phyloP scores from a whole-genome alignment of 805 yeast species.

The Ogataea saltuana region DNA sequence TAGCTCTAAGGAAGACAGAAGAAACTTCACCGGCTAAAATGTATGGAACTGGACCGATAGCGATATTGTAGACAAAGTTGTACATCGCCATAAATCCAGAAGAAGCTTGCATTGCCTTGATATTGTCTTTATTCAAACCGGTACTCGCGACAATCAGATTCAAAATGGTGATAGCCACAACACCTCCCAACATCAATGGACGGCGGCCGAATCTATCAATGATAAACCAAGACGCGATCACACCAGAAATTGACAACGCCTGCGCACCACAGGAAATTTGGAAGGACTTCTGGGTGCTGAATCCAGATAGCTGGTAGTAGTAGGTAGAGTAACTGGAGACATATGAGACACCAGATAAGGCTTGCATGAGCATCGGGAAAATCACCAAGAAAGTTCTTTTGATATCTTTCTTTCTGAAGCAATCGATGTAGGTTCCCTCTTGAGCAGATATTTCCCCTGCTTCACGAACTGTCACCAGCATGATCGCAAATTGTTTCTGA shows the following conservation, averaged over 20 bases:
- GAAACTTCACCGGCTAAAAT: slow-evolving; percentile 40
- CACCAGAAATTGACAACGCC: slow-evolving; percentile 34
- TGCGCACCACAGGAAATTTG: slow-evolving; percentile 34
- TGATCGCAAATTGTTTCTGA: slow-evolving; percentile 36
- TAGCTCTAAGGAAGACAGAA: slow-evolving; percentile 41
- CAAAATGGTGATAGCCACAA: slow-evolving; percentile 26
- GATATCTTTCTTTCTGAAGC: slow-evolving; percentile 44
- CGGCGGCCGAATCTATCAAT: slow-evolving; percentile 41
- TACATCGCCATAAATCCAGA: slow-evolving; percentile 28
- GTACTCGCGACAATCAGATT: slow-evolving; percentile 31
- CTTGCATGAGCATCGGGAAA: slow-evolving; percentile 43
- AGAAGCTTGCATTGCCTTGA: slow-evolving; percentile 33
- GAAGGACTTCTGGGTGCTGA: slow-evolving; percentile 41
- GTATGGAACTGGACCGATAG: slow-evolving; percentile 35
- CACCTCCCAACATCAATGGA: slow-evolving; percentile 34
- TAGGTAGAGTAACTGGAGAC: slow-evolving; percentile 49
- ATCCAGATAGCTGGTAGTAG: slow-evolving; percentile 50
- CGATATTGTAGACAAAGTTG: slow-evolving; percentile 30
- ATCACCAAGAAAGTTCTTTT: slow-evolving; percentile 47
- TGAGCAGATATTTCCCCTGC: slow-evolving; percentile 23
- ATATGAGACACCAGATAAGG: slow-evolving; percentile 48
- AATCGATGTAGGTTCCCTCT: slow-evolving; percentile 39
- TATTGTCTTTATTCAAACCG: slow-evolving; percentile 22
- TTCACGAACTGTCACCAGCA: slow-evolving; percentile 35
- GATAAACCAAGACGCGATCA: slow-evolving; percentile 42